A percentile compares a stretch with the other conserved stretches of the same genome.
These are phyloP conservation scores for Serpula lacrymans DNA, from an alignment of 768 basidiomycete genomes.

Conservation along the genomic window DNA sequence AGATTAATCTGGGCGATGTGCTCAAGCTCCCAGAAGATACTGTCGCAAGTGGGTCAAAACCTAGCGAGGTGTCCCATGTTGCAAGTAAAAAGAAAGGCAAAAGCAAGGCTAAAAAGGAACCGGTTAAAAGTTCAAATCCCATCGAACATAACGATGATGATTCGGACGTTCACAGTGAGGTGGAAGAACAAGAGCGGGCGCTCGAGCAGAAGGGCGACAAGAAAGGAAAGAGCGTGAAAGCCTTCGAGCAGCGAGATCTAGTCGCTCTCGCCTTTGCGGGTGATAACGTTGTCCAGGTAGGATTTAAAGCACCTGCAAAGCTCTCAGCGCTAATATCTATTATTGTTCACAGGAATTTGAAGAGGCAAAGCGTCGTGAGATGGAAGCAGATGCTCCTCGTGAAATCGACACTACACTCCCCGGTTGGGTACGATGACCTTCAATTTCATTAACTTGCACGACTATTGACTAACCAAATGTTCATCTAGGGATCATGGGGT, in stretches of 20 bases:
- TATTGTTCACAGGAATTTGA: slow-evolving; percentile 66
- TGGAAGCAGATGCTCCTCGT: slow-evolving; percentile 81
- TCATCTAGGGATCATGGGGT: slow-evolving; percentile 82
- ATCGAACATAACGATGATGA: slow-evolving; percentile 32
- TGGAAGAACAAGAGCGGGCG: slow-evolving; percentile 63
- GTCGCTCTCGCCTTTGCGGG: slow-evolving; percentile 96
- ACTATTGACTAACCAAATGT: slow-evolving; percentile 1
- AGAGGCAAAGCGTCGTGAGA: slow-evolving; percentile 76
- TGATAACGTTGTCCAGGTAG: slow-evolving; percentile 89
- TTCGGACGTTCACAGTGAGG: slow-evolving; percentile 59
- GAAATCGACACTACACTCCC: slow-evolving; percentile 88
- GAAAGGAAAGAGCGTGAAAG: slow-evolving; percentile 42
- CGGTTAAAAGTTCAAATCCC: neutral
- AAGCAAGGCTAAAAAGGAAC: slow-evolving; percentile 11
- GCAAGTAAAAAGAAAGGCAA: slow-evolving; percentile 13
- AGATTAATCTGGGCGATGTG: slow-evolving; percentile 62
- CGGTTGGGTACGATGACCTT: slow-evolving; percentile 75
- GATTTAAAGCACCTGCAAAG: too few species aligned
- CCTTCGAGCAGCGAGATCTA: slow-evolving; percentile 88
- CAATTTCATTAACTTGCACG: neutral
- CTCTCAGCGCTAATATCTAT: too few species aligned
- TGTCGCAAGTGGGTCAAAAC: slow-evolving; percentile 7
- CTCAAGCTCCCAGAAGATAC: slow-evolving; percentile 26
- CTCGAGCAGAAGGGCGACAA: slow-evolving; percentile 35
- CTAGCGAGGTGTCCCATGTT: neutral